phyloP scores from a whole-genome alignment of 805 yeast species.

The Ogataea chonburiensis region DNA sequence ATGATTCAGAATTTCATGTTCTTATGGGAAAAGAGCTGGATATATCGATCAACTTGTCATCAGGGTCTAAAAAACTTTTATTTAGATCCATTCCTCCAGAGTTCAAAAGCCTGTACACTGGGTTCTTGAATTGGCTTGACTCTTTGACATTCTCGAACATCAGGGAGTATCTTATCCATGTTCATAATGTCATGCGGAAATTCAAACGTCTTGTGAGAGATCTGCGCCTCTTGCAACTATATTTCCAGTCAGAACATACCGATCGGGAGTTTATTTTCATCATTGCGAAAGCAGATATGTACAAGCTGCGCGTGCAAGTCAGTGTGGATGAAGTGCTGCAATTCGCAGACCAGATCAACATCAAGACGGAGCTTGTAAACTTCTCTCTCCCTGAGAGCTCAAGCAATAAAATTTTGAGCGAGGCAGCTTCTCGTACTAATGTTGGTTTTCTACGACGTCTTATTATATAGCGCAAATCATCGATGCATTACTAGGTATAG shows the following conservation, averaged over 20 bases:
- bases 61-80: constrained; percentile 4
- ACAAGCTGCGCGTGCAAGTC: constrained; percentile 13
- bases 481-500: constrained; percentile 2
- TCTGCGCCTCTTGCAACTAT: constrained; percentile 12
- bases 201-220: constrained; percentile 15
- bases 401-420: constrained; percentile 9
- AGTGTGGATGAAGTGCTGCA: constrained; percentile 10
- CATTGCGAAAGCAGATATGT: constrained; percentile 13
- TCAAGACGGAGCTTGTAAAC: constrained; percentile 5
- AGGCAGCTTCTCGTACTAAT: constrained; percentile 4
- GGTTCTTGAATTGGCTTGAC: constrained; percentile 1
- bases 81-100: constrained; percentile 2
- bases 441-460: constrained; percentile 12
- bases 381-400: constrained; percentile 1
- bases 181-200: constrained; percentile 1
- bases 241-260: constrained; percentile 12
- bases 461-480: constrained; percentile 7
- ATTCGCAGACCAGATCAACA: constrained; percentile 9
- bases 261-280: constrained; percentile 5
- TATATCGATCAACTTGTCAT: constrained; percentile 7
- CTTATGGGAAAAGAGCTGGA: constrained; percentile 8
- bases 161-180: constrained; percentile 10
- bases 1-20: constrained; percentile 6
- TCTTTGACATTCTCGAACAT: not conserved
- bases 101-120: constrained; percentile 6